A percentile compares a stretch with the other conserved stretches of the same genome.
These are phyloP conservation scores for Ophiostoma tasmaniense DNA, from an alignment of 2,329 filamentous ascomycete species.

Conservation along the genomic window DNA sequence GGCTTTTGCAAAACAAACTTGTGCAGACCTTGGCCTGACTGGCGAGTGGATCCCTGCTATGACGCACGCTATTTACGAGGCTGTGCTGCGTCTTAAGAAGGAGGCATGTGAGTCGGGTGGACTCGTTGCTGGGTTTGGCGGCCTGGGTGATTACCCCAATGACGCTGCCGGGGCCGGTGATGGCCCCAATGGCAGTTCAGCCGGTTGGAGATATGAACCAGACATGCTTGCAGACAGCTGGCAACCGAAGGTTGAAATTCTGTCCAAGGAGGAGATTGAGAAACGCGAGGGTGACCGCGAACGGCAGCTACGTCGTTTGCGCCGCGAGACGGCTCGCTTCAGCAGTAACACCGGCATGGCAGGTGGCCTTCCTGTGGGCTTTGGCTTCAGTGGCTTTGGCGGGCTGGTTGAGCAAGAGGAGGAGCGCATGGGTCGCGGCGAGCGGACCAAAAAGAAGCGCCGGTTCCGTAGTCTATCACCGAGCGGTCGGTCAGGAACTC, in stretches of 20 bases:
- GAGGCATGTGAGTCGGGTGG: slow-evolving; percentile 90
- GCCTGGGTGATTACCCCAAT: slow-evolving; percentile 68
- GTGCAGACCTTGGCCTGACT: slow-evolving; percentile 77
- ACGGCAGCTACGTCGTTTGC: slow-evolving; percentile 74
- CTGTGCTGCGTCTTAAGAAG: slow-evolving; percentile 85
- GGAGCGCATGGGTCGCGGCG: slow-evolving; percentile 82
- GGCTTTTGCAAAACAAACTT: slow-evolving; percentile 84
- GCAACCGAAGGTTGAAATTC: slow-evolving; percentile 70
- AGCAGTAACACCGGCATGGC: slow-evolving; percentile 77
- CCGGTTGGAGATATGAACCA: slow-evolving; percentile 92
- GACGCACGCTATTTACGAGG: slow-evolving; percentile 94
- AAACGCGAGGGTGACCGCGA: slow-evolving; percentile 93
- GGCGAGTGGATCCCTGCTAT: slow-evolving; percentile 93
- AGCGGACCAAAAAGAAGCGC: slow-evolving; percentile 91
- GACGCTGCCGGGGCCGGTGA: slow-evolving; percentile 54
- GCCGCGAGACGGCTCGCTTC: slow-evolving; percentile 87
- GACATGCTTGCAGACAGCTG: slow-evolving; percentile 79
- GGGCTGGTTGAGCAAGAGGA: slow-evolving; percentile 52
- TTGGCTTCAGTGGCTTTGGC: slow-evolving; percentile 33
- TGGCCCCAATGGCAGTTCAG: slow-evolving; percentile 30
- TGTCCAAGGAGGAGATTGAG: slow-evolving; percentile 95
- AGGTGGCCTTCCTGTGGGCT: slow-evolving; percentile 58
- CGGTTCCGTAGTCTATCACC: slow-evolving; percentile 85
- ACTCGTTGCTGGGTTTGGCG: slow-evolving; percentile 57
- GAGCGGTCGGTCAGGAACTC: slow-evolving; percentile 57